A percentile compares a stretch with the other conserved stretches of the same genome.
These are phyloP conservation scores for Phaeosphaeriaceae sp. DNA, from an alignment of 2,329 filamentous ascomycete genomes.

Conservation along the genomic window DNA sequence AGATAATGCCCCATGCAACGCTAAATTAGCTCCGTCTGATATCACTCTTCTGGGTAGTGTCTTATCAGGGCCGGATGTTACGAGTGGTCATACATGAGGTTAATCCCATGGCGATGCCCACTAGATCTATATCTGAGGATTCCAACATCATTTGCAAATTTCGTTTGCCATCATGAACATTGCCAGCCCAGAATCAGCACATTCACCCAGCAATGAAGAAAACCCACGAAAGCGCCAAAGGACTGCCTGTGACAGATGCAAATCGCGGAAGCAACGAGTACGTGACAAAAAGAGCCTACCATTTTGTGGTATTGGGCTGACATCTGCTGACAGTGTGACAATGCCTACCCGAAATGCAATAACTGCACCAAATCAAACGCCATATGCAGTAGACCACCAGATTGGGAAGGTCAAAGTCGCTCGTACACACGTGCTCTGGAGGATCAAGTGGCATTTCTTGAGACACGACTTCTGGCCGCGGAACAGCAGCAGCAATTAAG, in stretches of 20 bases:
- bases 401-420: conserved; percentile 7
- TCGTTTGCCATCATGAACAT: background rate
- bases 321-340: conserved; percentile 12
- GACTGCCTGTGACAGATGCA: background rate
- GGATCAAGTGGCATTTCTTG: conserved; percentile 18
- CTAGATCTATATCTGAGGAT: too few species aligned
- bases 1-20: background rate
- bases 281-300: background rate
- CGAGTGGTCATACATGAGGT: background rate
- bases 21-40: background rate
- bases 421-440: conserved; percentile 20
- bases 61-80: background rate
- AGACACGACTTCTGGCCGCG: conserved; percentile 9
- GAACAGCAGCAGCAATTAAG: conserved; percentile 4
- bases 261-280: conserved; percentile 16
- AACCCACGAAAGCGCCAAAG: background rate
- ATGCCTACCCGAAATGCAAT: conserved; percentile 14
- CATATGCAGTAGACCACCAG: conserved; percentile 14
- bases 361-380: conserved; percentile 15
- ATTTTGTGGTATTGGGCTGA: background rate
- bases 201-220: background rate
- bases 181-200: background rate
- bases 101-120: background rate
- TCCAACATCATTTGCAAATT: too few species aligned
- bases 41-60: background rate